These are phyloP conservation scores for Ramaria sp. DNA, from an alignment of 768 basidiomycete genomes.

Conservation along the genomic window DNA sequence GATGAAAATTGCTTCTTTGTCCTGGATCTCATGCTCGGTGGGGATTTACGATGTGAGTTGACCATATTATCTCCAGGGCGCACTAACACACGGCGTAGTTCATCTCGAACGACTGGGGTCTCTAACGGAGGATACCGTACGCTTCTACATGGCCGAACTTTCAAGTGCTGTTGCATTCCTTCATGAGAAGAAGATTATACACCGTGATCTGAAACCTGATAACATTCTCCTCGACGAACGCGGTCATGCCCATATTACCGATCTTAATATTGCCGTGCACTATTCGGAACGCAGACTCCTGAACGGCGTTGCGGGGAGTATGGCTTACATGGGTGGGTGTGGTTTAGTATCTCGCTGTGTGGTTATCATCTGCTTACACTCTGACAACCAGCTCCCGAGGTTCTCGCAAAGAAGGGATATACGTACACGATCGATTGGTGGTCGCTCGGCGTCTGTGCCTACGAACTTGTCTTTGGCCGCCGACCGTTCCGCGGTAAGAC, in stretches of 20 bases:
- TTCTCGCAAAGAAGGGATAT: slow-evolving; percentile 88
- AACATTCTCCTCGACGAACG: slow-evolving; percentile 93
- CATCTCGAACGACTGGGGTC: slow-evolving; percentile 76
- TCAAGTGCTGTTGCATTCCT: slow-evolving; percentile 82
- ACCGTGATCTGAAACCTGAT: slow-evolving; percentile 95
- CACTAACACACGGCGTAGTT: slow-evolving; percentile 36
- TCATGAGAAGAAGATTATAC: slow-evolving; percentile 90
- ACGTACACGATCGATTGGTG: slow-evolving; percentile 94
- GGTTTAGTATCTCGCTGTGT: background rate
- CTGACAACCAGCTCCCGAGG: slow-evolving; percentile 38
- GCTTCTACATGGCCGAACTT: slow-evolving; percentile 85
- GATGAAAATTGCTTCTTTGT: slow-evolving; percentile 99
- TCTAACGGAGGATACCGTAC: slow-evolving; percentile 67
- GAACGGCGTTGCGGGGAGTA: slow-evolving; percentile 91
- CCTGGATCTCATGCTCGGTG: slow-evolving; percentile 92
- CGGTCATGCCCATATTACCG: slow-evolving; percentile 93
- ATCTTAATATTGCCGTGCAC: slow-evolving; percentile 98
- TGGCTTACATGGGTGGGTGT: slow-evolving; percentile 92
- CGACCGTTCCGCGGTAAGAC: slow-evolving; percentile 90
- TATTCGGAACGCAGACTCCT: slow-evolving; percentile 76
- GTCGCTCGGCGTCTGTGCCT: slow-evolving; percentile 90
- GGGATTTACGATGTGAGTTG: slow-evolving; percentile 80
- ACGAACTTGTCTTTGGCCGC: slow-evolving; percentile 85
- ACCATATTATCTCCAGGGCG: background rate
- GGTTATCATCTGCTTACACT: background rate